Percentiles rank a stretch among this genome's conserved stretches.
Evolutionary conservation across 495 filamentous ascomycete species (phyloP).

Genomic region (Penicillium cosmopolitanum): DNA sequence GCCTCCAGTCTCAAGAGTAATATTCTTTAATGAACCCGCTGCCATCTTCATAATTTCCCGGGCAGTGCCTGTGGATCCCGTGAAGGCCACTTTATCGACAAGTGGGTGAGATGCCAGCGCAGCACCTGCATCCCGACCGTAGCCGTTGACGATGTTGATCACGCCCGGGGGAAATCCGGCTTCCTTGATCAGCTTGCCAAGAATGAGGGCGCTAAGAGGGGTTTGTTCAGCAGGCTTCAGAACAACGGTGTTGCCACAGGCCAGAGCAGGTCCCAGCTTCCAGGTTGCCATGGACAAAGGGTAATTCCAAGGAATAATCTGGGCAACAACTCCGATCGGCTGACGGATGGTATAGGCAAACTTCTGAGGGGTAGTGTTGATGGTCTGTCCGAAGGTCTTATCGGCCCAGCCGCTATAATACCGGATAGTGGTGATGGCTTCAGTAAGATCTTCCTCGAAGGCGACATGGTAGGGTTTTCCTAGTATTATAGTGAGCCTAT

Average conservation of each 20-base stretch:
- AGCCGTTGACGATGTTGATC: conserved; percentile 83
- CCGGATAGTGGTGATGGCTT: conserved; percentile 68
- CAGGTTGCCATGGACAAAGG: conserved; percentile 85
- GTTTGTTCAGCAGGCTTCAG: conserved; percentile 93
- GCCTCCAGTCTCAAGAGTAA: conserved; percentile 80
- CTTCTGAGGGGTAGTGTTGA: conserved; percentile 76
- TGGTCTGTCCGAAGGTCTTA: conserved; percentile 89
- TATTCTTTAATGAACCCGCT: conserved; percentile 49
- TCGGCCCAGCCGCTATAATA: conserved; percentile 94
- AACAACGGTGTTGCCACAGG: conserved; percentile 75
- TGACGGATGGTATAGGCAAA: conserved; percentile 88
- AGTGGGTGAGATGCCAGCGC: conserved; percentile 73
- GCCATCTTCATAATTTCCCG: conserved; percentile 89
- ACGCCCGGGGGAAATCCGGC: conserved; percentile 91
- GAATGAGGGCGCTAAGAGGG: conserved; percentile 77
- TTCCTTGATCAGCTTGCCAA: conserved; percentile 78
- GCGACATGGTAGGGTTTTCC: conserved; percentile 76
- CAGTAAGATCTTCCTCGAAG: conserved; percentile 70
- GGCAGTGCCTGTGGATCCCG: conserved; percentile 79
- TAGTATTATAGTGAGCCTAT: conserved; percentile 17
- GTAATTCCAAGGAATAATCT: conserved; percentile 95
- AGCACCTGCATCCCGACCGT: conserved; percentile 73
- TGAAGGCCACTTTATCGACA: conserved; percentile 90
- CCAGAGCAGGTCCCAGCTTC: conserved; percentile 68
- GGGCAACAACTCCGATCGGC: conserved; percentile 85